A percentile compares a stretch with the other conserved stretches of the same genome.
Conservation (phyloP, 2,329 filamentous ascomycete species). For the Simplicillium sp. region DNA sequence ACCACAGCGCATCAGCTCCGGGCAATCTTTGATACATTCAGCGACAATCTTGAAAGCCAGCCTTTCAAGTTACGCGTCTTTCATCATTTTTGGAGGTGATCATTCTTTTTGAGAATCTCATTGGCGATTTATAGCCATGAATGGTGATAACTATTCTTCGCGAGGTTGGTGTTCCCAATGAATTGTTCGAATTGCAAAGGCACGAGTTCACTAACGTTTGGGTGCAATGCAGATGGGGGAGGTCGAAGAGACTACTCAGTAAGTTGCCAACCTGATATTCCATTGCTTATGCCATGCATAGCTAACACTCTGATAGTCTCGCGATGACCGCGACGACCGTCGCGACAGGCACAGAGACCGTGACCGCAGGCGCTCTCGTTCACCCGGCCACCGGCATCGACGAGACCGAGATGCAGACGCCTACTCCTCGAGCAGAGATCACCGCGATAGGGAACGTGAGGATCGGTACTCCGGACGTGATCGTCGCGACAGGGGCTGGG, state of each 20-base stretch:
- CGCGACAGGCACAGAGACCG: conserved; percentile 31
- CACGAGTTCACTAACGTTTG: too few relatives aligned
- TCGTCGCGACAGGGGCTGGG: conserved; percentile 64
- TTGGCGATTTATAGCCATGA: conserved; percentile 46
- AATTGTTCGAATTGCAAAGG: too few relatives aligned
- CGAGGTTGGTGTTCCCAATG: conserved; percentile 48
- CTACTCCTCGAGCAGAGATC: conserved; percentile 88
- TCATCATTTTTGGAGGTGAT: conserved; percentile 8
- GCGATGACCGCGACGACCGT: conserved; percentile 16
- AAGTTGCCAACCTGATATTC: conserved; percentile 15
- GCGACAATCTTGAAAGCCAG: not conserved
- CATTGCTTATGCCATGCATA: conserved; percentile 11
- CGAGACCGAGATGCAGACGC: conserved; percentile 74
- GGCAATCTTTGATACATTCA: not conserved
- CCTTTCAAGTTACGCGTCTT: conserved; percentile 8
- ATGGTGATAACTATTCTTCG: conserved; percentile 74
- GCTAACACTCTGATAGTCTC: conserved; percentile 18
- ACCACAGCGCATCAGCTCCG: too few relatives aligned
- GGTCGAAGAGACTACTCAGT: conserved; percentile 48
- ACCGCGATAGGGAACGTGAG: conserved; percentile 87
- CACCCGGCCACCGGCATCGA: conserved; percentile 63
- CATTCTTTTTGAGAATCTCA: conserved; percentile 7
- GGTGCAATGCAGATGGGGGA: conserved; percentile 30
- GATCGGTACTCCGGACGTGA: conserved; percentile 74
- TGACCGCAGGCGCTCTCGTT: conserved; percentile 73